Conservation (phyloP, 805 yeast species). For the Zygotorulaspora florentina region DNA sequence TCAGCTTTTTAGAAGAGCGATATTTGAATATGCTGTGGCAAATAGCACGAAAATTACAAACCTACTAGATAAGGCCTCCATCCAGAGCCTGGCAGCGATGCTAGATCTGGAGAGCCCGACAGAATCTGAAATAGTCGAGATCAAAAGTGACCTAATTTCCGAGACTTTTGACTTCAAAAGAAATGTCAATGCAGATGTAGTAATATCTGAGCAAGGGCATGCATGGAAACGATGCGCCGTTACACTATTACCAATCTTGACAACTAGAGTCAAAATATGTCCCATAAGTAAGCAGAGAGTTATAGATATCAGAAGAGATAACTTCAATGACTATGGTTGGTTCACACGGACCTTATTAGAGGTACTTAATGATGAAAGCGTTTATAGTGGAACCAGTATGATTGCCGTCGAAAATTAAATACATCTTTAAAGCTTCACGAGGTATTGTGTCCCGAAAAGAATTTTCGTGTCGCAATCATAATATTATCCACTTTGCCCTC, state of each 20-base stretch:
- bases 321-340: slow-evolving; percentile 34
- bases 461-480: slow-evolving; percentile 21
- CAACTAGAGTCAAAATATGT: slow-evolving; percentile 35
- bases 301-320: slow-evolving; percentile 28
- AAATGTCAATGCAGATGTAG: slow-evolving; percentile 16
- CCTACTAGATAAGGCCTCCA: slow-evolving; percentile 27
- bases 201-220: slow-evolving; percentile 26
- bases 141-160: slow-evolving; percentile 29
- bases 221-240: slow-evolving; percentile 39
- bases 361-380: slow-evolving; percentile 23
- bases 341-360: slow-evolving; percentile 30
- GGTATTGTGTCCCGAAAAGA: slow-evolving; percentile 17
- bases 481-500: slow-evolving; percentile 17
- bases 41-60: slow-evolving; percentile 19
- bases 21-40: slow-evolving; percentile 26
- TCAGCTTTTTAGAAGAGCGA: slow-evolving; percentile 19
- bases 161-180: slow-evolving; percentile 24
- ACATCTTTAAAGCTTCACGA: too few relatives aligned
- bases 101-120: slow-evolving; percentile 12
- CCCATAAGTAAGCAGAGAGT: slow-evolving; percentile 34
- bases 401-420: background rate
- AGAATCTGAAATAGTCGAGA: slow-evolving; percentile 2
- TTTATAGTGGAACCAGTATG: slow-evolving; percentile 30
- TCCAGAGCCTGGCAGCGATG: slow-evolving; percentile 20
- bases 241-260: slow-evolving; percentile 38